Conservation (phyloP, 331 rosid genomes). For the Arachis monticola region DNA sequence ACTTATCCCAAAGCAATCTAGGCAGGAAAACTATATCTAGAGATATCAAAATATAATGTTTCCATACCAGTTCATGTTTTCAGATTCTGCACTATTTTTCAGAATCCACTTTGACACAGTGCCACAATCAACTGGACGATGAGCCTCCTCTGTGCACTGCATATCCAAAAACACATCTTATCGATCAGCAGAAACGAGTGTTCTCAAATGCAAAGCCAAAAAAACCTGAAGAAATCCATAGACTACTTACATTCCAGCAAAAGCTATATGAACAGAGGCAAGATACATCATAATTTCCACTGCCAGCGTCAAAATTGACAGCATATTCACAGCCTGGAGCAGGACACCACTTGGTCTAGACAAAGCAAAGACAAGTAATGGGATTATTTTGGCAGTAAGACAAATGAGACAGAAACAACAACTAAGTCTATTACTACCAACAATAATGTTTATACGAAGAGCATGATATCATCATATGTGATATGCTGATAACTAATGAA, state of each 20-base stretch:
- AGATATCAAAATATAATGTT: conserved; percentile 26
- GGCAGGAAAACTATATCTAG: conserved; percentile 14
- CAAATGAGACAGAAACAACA: not conserved
- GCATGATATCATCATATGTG: conserved; percentile 8
- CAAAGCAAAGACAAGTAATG: conserved; percentile 29
- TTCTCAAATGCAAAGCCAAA: conserved; percentile 9
- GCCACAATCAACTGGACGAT: conserved; percentile 79
- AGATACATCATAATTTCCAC: conserved; percentile 89
- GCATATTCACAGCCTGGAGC: conserved; percentile 98
- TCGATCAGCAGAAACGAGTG: conserved; percentile 14
- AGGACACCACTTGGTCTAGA: conserved; percentile 97
- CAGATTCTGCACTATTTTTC: conserved; percentile 83
- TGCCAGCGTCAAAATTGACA: conserved; percentile 85
- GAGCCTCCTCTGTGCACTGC: conserved; percentile 87
- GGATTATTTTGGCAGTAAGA: not conserved
- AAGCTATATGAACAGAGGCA: conserved; percentile 87
- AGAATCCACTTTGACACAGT: conserved; percentile 73
- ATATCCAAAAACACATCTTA: conserved; percentile 36
- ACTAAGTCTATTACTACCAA: conserved; percentile 13
- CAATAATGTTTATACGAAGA: not conserved
- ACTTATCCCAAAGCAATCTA: conserved; percentile 14
- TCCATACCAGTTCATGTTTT: conserved; percentile 85
- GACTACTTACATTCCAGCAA: conserved; percentile 82
- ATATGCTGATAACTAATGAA: not conserved
- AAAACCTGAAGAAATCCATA: conserved; percentile 28